Percentiles rank a stretch among this genome's conserved stretches.
Evolutionary conservation across 352 stramenopile species (phyloP).

Genomic region (Pythium myriotylum): DNA sequence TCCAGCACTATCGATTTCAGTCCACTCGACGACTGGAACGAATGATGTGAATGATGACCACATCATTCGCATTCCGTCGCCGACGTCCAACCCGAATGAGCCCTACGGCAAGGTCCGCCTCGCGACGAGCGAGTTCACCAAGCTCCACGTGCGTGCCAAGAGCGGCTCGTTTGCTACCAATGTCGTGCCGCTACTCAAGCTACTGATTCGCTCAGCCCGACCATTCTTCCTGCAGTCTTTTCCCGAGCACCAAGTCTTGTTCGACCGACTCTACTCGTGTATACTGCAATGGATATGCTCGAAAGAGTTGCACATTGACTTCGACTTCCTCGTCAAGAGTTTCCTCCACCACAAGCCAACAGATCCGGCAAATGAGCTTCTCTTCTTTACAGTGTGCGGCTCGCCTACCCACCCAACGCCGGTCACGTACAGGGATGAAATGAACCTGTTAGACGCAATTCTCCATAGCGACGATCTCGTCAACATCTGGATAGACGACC

Average conservation of each 20-base stretch:
- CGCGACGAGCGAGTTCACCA: constrained; percentile 60
- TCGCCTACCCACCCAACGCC: constrained; percentile 57
- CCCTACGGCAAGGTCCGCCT: constrained; percentile 34
- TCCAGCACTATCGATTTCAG: constrained; percentile 35
- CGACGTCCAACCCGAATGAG: constrained; percentile 16
- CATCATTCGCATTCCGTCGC: constrained; percentile 21
- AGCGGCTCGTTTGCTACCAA: constrained; percentile 50
- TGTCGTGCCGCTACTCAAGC: constrained; percentile 47
- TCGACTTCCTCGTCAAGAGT: constrained; percentile 61
- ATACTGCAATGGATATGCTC: constrained; percentile 50
- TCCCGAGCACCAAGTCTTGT: constrained; percentile 55
- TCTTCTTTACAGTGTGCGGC: constrained; percentile 61
- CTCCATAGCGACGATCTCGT: constrained; percentile 69
- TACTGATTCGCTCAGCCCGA: constrained; percentile 42
- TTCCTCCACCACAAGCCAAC: constrained; percentile 46
- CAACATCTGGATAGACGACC: constrained; percentile 77
- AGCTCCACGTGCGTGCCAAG: constrained; percentile 61
- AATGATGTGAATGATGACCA: constrained; percentile 13
- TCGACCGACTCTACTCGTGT: constrained; percentile 48
- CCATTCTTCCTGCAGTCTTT: constrained; percentile 52
- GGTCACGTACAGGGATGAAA: constrained; percentile 57
- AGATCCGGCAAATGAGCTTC: constrained; percentile 25
- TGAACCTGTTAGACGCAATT: constrained; percentile 60
- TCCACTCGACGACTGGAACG: constrained; percentile 21
- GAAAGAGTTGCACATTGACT: constrained; percentile 49